Evolutionary conservation across 495 filamentous ascomycete species (phyloP).

Genomic region (Aspergillus sclerotiicarbonarius): DNA sequence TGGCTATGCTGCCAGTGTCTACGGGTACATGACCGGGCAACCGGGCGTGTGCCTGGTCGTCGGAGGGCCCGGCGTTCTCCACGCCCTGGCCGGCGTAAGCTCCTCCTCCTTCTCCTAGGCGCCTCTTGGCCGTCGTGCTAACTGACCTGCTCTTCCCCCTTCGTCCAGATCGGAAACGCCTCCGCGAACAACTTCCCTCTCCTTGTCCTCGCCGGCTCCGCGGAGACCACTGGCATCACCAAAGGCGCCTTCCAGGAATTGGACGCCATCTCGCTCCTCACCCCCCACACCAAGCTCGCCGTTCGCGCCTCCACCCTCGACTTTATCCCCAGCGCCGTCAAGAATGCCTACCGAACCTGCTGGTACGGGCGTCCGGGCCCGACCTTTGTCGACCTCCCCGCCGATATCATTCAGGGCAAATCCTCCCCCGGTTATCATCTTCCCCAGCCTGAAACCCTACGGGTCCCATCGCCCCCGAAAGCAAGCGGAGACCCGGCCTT

Average conservation of each 20-base stretch:
- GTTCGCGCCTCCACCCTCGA: slow-evolving; percentile 50
- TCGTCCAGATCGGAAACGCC: slow-evolving; percentile 51
- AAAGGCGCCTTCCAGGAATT: slow-evolving; percentile 64
- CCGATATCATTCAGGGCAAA: slow-evolving; percentile 57
- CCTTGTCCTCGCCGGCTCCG: slow-evolving; percentile 57
- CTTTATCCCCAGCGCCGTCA: slow-evolving; percentile 48
- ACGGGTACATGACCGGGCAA: slow-evolving; percentile 62
- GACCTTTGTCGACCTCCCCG: slow-evolving; percentile 60
- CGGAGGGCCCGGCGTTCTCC: slow-evolving; percentile 63
- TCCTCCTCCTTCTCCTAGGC: not conserved
- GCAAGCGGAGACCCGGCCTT: slow-evolving; percentile 40
- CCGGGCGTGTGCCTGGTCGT: slow-evolving; percentile 64
- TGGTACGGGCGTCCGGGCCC: slow-evolving; percentile 60
- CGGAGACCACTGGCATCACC: slow-evolving; percentile 51
- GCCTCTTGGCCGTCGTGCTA: not conserved
- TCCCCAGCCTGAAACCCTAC: slow-evolving; percentile 17
- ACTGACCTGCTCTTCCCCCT: not conserved
- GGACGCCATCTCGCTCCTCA: slow-evolving; percentile 56
- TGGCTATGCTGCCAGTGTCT: slow-evolving; percentile 60
- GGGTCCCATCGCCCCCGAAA: slow-evolving; percentile 40
- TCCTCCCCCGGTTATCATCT: slow-evolving; percentile 14
- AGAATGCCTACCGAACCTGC: slow-evolving; percentile 54
- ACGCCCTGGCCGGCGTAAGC: slow-evolving; percentile 59
- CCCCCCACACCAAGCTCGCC: slow-evolving; percentile 58
- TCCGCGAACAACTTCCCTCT: slow-evolving; percentile 59